Percentiles rank a stretch among this genome's conserved stretches.
Evolutionary conservation across 495 filamentous ascomycete genomes (phyloP).

Genomic region (Hypoxylon fragiforme): DNA sequence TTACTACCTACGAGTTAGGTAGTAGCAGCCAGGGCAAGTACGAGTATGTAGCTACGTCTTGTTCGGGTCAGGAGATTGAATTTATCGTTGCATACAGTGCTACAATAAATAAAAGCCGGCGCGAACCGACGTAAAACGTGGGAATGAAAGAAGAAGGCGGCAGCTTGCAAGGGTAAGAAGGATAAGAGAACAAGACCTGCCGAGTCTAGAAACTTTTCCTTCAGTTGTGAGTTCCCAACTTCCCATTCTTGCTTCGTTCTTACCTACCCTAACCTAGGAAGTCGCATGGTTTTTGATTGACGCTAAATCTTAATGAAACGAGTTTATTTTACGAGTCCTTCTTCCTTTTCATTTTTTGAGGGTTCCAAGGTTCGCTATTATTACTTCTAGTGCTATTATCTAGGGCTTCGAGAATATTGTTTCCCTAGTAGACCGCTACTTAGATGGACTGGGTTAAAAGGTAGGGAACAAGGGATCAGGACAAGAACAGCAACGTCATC

Average conservation of each 20-base stretch:
- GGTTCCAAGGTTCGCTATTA: too few relatives aligned
- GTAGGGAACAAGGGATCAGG: too few relatives aligned
- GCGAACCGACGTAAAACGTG: slow-evolving; percentile 23
- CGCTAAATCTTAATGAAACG: too few relatives aligned
- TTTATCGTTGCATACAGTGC: slow-evolving; percentile 9
- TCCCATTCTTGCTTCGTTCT: background rate
- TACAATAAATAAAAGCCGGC: slow-evolving; percentile 19
- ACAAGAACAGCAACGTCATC: too few relatives aligned
- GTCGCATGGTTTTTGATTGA: too few relatives aligned
- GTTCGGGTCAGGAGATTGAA: slow-evolving; percentile 28
- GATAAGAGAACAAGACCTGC: slow-evolving; percentile 16
- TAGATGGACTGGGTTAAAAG: too few relatives aligned
- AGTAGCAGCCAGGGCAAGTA: slow-evolving; percentile 4
- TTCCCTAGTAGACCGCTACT: too few relatives aligned
- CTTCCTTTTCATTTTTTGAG: too few relatives aligned
- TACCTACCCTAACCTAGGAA: slow-evolving; percentile 27
- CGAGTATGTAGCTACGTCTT: background rate
- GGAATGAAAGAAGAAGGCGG: slow-evolving; percentile 8
- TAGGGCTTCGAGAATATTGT: too few relatives aligned
- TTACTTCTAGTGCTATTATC: too few relatives aligned
- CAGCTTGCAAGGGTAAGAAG: slow-evolving; percentile 11
- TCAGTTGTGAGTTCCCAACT: slow-evolving; percentile 1
- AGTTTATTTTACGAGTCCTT: too few relatives aligned
- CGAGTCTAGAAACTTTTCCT: slow-evolving; percentile 29
- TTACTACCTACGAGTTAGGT: too few relatives aligned